Evolutionary conservation across 805 yeast genomes (phyloP), one percentile per base, ranked within the genome.

Genomic region (Starmerella sirachaensis): DNA sequence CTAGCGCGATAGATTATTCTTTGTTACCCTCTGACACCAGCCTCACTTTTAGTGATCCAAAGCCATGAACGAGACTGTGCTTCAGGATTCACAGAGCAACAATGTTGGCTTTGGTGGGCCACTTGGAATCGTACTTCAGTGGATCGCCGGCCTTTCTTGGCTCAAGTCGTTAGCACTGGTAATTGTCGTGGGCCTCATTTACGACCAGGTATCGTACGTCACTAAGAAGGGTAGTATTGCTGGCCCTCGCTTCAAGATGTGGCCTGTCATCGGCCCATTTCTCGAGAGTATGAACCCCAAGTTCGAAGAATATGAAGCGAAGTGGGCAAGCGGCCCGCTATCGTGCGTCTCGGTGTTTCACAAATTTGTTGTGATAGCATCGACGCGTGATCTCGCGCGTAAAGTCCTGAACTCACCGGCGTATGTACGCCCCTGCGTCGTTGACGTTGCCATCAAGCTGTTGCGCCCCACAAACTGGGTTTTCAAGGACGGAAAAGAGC

Each of bases 261-360:
- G 93, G 85, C 98, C 98, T 2, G 67, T 91, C 34, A 86, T 91
- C 50, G 98, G 98, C 2, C 97, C 98, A 3, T 91, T 91, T 52
- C 65, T 91, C 59, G 96, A 91, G 58, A 77, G 91, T 13, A 65
- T 91, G 57, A 88, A 91, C 64, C 98, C 98, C 16, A 86, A 88
- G 58, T 91, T 91, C 58, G 94, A 81, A 55, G 94, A 80, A 55
- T 91, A 91, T 60, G 67, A 74, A 58, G 82, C 82, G 34, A 91
- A 91, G 60, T 91, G 98, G 98, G 75, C 72, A 52, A 77, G 91
- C 6, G 98, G 98, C 45, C 91, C 88, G 11, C 67, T 91, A 40
- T 80, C 94, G 11, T 91, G 98, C 67, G 98, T 91, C 33, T 86
- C 96, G 2, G 91, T 91, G 45, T 91, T 91, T 70, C 98, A 91